Evolutionary conservation across 1,284 basidiomycete genomes (phyloP).

Genomic region (Cryptococcus sp.): DNA sequence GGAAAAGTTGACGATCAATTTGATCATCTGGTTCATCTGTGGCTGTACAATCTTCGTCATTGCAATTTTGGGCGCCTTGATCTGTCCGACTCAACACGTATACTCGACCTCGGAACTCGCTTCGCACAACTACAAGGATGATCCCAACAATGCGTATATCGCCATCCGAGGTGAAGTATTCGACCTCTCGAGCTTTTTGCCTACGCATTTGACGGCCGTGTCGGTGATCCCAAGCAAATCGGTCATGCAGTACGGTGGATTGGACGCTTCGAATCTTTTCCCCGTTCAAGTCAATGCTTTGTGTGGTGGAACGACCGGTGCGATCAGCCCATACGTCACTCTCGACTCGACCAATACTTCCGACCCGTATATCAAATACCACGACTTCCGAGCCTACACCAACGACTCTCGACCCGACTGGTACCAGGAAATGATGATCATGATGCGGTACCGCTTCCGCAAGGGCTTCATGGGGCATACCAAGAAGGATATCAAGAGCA

Average conservation of each 20-base stretch:
- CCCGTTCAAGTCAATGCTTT: constrained; percentile 95
- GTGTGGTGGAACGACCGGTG: constrained; percentile 78
- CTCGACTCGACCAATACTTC: constrained; percentile 75
- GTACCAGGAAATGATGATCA: constrained; percentile 90
- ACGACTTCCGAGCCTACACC: constrained; percentile 85
- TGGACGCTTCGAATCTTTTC: constrained; percentile 72
- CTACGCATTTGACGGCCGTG: constrained; percentile 62
- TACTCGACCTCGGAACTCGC: constrained; percentile 73
- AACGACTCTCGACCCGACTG: constrained; percentile 92
- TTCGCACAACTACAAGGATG: constrained; percentile 60
- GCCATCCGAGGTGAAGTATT: constrained; percentile 83
- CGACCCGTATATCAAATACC: constrained; percentile 74
- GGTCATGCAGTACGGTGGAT: constrained; percentile 77
- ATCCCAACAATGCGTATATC: constrained; percentile 70
- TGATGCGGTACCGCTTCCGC: constrained; percentile 81
- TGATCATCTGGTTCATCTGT: constrained; percentile 94
- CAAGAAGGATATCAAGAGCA: constrained; percentile 65
- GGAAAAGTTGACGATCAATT: constrained; percentile 92
- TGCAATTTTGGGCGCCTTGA: constrained; percentile 76
- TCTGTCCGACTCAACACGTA: constrained; percentile 92
- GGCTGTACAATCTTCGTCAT: constrained; percentile 86
- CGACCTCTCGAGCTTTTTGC: constrained; percentile 33
- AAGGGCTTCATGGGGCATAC: constrained; percentile 87
- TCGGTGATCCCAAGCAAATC: constrained; percentile 68
- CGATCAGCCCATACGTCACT: constrained; percentile 76